A percentile compares a stretch with the other conserved stretches of the same genome.
phyloP scores from a whole-genome alignment of 768 basidiomycete species.

The Boletus rubropictus region DNA sequence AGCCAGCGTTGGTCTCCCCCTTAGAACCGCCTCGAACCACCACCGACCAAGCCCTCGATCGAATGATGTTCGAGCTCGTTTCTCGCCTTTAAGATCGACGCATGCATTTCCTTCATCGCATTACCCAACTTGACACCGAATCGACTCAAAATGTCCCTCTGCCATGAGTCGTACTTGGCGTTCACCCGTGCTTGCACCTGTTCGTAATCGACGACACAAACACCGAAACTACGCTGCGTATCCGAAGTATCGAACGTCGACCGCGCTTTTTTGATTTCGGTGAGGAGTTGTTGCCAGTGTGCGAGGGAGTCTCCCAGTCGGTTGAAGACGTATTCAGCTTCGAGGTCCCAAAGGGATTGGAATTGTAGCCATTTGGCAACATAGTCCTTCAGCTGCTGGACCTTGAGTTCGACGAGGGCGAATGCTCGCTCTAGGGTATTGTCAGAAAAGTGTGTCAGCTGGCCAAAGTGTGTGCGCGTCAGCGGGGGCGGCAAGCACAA shows the following conservation, averaged over 20 bases:
- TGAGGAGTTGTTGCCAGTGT: conserved; percentile 92
- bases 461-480: neutral
- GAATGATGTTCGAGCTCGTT: conserved; percentile 96
- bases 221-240: conserved; percentile 85
- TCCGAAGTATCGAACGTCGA: conserved; percentile 97
- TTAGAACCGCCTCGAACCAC: conserved; percentile 47
- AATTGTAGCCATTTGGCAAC: conserved; percentile 98
- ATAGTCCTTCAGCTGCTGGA: conserved; percentile 82
- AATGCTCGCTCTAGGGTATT: conserved; percentile 77
- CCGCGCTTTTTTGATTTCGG: conserved; percentile 94
- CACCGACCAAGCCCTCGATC: conserved; percentile 81
- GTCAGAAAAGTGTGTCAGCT: conserved; percentile 75
- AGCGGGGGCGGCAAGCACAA: neutral
- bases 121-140: conserved; percentile 92
- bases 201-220: conserved; percentile 94
- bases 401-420: conserved; percentile 78
- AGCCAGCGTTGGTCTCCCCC: neutral
- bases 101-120: conserved; percentile 98
- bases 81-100: conserved; percentile 84
- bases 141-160: conserved; percentile 85
- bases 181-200: conserved; percentile 97
- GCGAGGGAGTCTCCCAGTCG: conserved; percentile 90
- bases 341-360: conserved; percentile 98
- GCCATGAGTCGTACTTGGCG: conserved; percentile 98
- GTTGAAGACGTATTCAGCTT: conserved; percentile 94